A percentile compares a stretch with the other conserved stretches of the same genome.
phyloP scores from a whole-genome alignment of 2,329 filamentous ascomycete species.

The Xylariaceae sp. region DNA sequence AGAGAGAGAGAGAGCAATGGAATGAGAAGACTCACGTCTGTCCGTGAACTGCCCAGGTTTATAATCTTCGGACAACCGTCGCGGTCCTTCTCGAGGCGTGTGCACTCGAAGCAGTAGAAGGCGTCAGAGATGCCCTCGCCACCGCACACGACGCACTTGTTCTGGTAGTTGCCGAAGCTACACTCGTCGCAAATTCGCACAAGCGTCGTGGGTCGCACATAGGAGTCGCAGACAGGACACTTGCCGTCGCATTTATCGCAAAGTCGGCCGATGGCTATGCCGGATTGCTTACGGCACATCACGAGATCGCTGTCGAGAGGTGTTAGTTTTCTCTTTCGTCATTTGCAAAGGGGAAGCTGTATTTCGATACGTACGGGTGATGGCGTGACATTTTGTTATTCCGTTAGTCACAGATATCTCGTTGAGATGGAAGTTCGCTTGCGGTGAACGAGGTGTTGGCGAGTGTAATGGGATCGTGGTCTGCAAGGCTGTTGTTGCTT shows the following conservation, averaged over 20 bases:
- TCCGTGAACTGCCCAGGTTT: slow-evolving; percentile 90
- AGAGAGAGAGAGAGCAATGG: slow-evolving; percentile 33
- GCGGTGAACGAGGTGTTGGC: neutral
- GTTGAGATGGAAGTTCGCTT: neutral
- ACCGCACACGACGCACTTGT: slow-evolving; percentile 98
- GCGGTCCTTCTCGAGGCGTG: slow-evolving; percentile 89
- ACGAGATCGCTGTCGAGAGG: slow-evolving; percentile 69
- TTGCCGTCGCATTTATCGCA: slow-evolving; percentile 99
- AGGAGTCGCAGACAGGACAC: slow-evolving; percentile 97
- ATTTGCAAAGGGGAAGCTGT: neutral
- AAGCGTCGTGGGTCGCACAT: slow-evolving; percentile 94
- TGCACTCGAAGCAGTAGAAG: slow-evolving; percentile 99
- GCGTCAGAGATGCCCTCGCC: slow-evolving; percentile 97
- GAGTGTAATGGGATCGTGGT: neutral
- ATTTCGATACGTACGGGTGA: slow-evolving; percentile 33
- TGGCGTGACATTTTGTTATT: slow-evolving; percentile 29
- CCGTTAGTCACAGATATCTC: neutral
- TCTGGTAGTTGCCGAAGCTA: slow-evolving; percentile 99
- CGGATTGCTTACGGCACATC: slow-evolving; percentile 98
- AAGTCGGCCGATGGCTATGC: slow-evolving; percentile 95
- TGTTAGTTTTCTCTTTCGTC: slow-evolving; percentile 10
- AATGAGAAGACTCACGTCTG: slow-evolving; percentile 63
- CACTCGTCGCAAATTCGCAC: slow-evolving; percentile 99
- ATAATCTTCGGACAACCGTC: slow-evolving; percentile 99
- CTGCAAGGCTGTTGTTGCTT: slow-evolving; percentile 2